Conservation (phyloP, 305 asterid genomes). For the Fraxinus floribunda region DNA sequence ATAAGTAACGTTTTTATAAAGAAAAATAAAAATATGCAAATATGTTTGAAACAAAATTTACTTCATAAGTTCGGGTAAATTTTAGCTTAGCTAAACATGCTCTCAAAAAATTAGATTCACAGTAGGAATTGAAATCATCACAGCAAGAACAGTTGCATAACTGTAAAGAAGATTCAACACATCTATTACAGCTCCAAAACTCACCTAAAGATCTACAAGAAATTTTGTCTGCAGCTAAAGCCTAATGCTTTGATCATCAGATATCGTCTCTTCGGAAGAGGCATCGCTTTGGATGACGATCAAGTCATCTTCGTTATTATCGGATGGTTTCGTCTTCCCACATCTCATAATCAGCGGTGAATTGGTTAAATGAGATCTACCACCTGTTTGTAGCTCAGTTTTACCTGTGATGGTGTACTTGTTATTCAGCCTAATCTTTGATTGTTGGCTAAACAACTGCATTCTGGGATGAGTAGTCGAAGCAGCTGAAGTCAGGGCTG, state of each 20-base stretch:
- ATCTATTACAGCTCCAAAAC: background rate
- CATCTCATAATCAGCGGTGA: background rate
- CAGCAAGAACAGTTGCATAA: background rate
- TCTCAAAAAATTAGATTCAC: background rate
- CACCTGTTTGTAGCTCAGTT: slow-evolving; percentile 2
- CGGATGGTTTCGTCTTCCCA: background rate
- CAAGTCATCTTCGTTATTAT: slow-evolving; percentile 35
- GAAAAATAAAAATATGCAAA: background rate
- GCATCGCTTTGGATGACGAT: slow-evolving; percentile 59
- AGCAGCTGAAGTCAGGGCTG: slow-evolving; percentile 3
- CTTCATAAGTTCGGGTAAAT: background rate
- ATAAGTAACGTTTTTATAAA: background rate
- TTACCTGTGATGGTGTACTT: background rate
- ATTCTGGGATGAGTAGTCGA: slow-evolving; percentile 10
- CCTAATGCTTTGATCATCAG: slow-evolving; percentile 49
- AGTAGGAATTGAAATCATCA: background rate
- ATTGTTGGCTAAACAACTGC: slow-evolving; percentile 25
- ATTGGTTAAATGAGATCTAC: slow-evolving; percentile 5
- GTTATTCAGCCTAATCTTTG: slow-evolving; percentile 8
- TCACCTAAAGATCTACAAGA: slow-evolving; percentile 10
- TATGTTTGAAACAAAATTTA: background rate
- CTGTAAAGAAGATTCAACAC: background rate
- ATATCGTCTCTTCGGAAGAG: slow-evolving; percentile 77
- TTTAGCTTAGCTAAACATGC: background rate
- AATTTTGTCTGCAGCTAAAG: slow-evolving; percentile 27